phyloP scores from a whole-genome alignment of 805 yeast species.

The Wickerhamiella kazuoi region DNA sequence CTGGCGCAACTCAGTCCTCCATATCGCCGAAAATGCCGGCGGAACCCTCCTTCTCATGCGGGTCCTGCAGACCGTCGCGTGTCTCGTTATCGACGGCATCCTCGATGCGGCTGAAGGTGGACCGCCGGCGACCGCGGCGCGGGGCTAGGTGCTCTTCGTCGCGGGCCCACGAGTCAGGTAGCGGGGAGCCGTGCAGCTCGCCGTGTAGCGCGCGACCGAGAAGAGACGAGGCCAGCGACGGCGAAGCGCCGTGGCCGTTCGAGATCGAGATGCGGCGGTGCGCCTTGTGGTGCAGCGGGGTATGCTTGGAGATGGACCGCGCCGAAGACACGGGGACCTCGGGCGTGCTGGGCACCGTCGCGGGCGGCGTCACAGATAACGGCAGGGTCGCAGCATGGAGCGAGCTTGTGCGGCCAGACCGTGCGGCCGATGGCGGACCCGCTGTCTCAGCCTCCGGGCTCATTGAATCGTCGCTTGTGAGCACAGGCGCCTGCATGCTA shows the following conservation, averaged over 20 bases:
- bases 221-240: conserved; percentile 1
- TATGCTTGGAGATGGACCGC: conserved; percentile 5
- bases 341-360: neutral
- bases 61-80: conserved; percentile 16
- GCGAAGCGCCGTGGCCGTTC: conserved; percentile 1
- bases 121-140: conserved; percentile 3
- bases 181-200: conserved; percentile 13
- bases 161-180: conserved; percentile 12
- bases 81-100: conserved; percentile 9
- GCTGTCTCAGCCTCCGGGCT: neutral
- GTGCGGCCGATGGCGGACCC: no score
- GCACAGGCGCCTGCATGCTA: neutral
- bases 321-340: conserved; percentile 6
- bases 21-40: conserved; percentile 24
- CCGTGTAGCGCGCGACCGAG: conserved; percentile 1
- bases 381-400: neutral
- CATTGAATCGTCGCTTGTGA: neutral
- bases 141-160: conserved; percentile 11
- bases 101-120: conserved; percentile 2
- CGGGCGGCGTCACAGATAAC: neutral
- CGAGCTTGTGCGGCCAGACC: no score
- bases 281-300: neutral
- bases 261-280: conserved; percentile 1
- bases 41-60: conserved; percentile 7
- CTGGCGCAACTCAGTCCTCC: conserved; percentile 15